These are phyloP conservation scores for Hyphopichia pseudoburtonii DNA, from an alignment of 1,139 yeast genomes.

Conservation along the genomic window DNA sequence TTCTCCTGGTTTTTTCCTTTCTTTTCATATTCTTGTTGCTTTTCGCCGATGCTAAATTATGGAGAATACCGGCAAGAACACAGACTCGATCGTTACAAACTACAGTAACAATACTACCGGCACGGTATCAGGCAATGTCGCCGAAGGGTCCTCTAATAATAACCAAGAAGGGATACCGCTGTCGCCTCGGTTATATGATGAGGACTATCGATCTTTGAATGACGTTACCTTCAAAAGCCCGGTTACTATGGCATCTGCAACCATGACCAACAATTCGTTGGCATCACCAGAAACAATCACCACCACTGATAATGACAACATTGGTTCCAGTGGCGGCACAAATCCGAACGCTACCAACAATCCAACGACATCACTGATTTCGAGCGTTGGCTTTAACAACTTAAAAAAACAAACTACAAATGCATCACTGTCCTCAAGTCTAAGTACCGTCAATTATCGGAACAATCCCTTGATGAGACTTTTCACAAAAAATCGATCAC, in stretches of 20 bases:
- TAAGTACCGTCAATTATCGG: constrained; percentile 21
- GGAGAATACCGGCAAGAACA: too few species aligned
- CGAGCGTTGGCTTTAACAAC: constrained; percentile 45
- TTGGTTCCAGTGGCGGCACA: background rate
- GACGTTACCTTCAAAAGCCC: too few species aligned
- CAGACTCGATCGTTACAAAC: too few species aligned
- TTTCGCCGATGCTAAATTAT: too few species aligned
- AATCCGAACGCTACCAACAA: background rate
- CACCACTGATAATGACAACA: background rate
- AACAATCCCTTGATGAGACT: constrained; percentile 31
- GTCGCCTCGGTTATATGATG: too few species aligned
- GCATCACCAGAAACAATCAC: background rate
- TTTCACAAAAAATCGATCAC: constrained; percentile 36
- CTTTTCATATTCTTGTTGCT: too few species aligned
- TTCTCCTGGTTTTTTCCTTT: too few species aligned
- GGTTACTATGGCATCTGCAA: background rate
- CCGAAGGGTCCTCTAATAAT: too few species aligned
- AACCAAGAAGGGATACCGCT: too few species aligned
- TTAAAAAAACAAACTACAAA: constrained; percentile 37
- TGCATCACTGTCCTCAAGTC: constrained; percentile 26
- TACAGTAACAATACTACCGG: too few species aligned
- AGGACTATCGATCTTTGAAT: too few species aligned
- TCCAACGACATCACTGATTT: constrained; percentile 12
- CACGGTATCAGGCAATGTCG: too few species aligned
- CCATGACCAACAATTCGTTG: background rate